These are phyloP conservation scores for Blastocystis sp. DNA, from an alignment of 352 stramenopile species.

Conservation along the genomic window DNA sequence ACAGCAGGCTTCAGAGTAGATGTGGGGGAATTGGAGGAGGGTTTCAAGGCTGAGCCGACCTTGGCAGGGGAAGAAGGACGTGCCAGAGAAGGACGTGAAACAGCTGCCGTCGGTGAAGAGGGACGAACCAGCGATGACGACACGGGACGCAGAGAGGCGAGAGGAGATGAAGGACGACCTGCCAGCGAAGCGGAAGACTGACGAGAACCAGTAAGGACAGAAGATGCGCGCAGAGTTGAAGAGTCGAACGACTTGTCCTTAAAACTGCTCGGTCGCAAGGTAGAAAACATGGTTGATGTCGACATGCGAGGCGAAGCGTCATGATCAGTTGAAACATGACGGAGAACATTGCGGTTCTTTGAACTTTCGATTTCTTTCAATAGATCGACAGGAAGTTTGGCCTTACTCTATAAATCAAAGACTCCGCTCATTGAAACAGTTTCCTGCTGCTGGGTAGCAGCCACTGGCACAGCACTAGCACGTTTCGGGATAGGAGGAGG, in stretches of 20 bases:
- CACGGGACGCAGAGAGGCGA: background rate
- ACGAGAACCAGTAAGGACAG: background rate
- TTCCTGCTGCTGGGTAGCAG: background rate
- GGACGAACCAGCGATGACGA: background rate
- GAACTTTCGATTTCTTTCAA: constrained; percentile 43
- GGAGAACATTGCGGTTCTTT: background rate
- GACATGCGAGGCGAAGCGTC: background rate
- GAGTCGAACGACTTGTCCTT: background rate
- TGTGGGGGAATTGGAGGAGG: background rate
- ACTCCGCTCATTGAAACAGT: background rate
- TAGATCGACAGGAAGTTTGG: background rate
- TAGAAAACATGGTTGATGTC: background rate
- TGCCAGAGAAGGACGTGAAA: background rate
- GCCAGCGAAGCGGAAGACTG: background rate
- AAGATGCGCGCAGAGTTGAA: background rate
- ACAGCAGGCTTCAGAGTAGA: background rate
- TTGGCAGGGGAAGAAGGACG: background rate
- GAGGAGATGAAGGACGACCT: background rate
- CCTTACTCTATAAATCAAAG: background rate
- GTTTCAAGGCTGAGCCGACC: background rate
- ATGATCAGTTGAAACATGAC: background rate
- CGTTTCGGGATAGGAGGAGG: constrained; percentile 12
- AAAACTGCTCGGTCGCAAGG: background rate
- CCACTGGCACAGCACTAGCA: background rate
- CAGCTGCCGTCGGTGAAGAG: background rate